Percentiles rank a stretch among this genome's conserved stretches.
phyloP scores from a whole-genome alignment of 305 asterid species.

The Fraxinus dipetala region DNA sequence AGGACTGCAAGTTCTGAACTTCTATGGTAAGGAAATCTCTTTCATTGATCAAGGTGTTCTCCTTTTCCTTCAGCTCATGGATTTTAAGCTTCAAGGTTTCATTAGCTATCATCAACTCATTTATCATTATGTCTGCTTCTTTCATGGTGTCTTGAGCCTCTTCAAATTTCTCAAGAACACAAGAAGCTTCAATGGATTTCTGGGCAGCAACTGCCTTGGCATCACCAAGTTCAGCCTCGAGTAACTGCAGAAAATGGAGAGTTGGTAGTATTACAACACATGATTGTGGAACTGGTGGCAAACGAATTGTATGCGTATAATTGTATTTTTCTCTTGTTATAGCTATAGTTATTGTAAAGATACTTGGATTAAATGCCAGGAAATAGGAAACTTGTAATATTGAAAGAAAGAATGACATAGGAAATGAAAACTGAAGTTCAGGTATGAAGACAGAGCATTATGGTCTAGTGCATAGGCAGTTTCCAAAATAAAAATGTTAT shows the following conservation, averaged over 20 bases:
- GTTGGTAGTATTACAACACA: constrained; percentile 2
- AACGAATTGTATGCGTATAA: background rate
- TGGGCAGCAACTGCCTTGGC: constrained; percentile 71
- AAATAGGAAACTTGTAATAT: constrained; percentile 5
- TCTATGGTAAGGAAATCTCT: constrained; percentile 47
- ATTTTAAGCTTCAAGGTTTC: constrained; percentile 69
- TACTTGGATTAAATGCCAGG: background rate
- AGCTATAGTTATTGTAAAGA: background rate
- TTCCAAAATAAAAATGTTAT: background rate
- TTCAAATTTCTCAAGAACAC: constrained; percentile 78
- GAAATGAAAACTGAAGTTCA: constrained; percentile 6
- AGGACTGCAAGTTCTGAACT: constrained; percentile 54
- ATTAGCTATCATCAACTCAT: constrained; percentile 85
- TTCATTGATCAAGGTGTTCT: constrained; percentile 39
- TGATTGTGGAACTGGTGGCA: constrained; percentile 1
- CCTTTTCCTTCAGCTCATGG: constrained; percentile 53
- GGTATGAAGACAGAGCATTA: background rate
- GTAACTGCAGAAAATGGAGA: constrained; percentile 48
- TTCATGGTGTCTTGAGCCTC: constrained; percentile 88
- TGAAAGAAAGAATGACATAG: background rate
- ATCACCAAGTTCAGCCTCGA: constrained; percentile 74
- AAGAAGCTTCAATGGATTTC: constrained; percentile 84
- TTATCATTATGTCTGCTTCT: constrained; percentile 91
- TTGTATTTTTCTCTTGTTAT: background rate
- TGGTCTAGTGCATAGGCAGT: background rate